Conservation (phyloP, 768 basidiomycete species). For the Suillus placidus region DNA sequence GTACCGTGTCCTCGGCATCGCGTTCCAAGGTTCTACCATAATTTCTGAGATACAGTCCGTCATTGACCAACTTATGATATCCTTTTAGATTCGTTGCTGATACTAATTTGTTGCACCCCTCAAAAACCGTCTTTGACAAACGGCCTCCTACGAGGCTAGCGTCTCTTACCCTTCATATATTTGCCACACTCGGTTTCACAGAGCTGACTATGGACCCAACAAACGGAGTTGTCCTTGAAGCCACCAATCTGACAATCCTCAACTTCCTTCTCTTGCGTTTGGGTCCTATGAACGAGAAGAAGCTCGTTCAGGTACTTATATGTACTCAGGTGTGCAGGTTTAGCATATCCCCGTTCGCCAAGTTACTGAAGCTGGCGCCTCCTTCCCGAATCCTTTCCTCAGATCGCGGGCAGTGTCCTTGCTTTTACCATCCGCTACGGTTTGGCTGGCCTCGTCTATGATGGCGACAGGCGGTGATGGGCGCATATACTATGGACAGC, state of each 20-base stretch:
- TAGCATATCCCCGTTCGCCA: neutral
- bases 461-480: slow-evolving; percentile 79
- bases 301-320: slow-evolving; percentile 73
- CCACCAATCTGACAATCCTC: slow-evolving; percentile 90
- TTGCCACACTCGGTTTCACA: slow-evolving; percentile 69
- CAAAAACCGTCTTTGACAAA: slow-evolving; percentile 58
- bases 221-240: slow-evolving; percentile 62
- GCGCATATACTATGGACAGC: neutral
- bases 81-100: slow-evolving; percentile 66
- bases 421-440: slow-evolving; percentile 92
- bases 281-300: slow-evolving; percentile 86
- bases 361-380: slow-evolving; percentile 12
- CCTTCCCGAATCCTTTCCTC: slow-evolving; percentile 2
- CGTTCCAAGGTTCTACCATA: slow-evolving; percentile 68
- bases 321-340: slow-evolving; percentile 61
- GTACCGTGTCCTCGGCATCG: slow-evolving; percentile 95
- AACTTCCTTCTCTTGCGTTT: slow-evolving; percentile 80
- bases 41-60: neutral
- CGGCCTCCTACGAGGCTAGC: slow-evolving; percentile 59
- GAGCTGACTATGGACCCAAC: slow-evolving; percentile 57
- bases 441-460: slow-evolving; percentile 85
- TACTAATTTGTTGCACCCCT: slow-evolving; percentile 80
- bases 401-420: slow-evolving; percentile 75
- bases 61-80: neutral
- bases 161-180: slow-evolving; percentile 53